Conservation (phyloP, 352 stramenopile genomes). For the Globisporangium radiosum region DNA sequence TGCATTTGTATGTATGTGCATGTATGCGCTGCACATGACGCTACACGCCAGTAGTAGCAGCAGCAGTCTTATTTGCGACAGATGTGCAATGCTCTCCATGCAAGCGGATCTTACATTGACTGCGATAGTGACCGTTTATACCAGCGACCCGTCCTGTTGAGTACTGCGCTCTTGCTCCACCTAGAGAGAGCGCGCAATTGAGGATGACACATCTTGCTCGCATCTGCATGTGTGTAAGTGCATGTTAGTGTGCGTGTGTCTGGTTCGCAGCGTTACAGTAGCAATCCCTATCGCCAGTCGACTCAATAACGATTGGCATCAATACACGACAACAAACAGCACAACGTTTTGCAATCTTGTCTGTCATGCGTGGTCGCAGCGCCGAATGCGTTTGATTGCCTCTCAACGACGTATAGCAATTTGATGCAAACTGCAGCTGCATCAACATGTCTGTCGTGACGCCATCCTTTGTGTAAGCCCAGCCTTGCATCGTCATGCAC, state of each 20-base stretch:
- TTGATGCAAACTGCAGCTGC: too few relatives aligned
- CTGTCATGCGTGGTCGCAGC: too few relatives aligned
- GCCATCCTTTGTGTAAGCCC: too few relatives aligned
- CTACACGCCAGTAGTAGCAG: background rate
- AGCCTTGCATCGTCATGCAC: too few relatives aligned
- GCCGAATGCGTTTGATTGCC: too few relatives aligned
- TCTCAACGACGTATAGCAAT: too few relatives aligned
- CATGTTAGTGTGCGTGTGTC: background rate
- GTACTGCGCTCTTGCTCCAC: conserved; percentile 64
- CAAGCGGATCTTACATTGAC: conserved; percentile 79
- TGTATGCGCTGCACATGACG: conserved; percentile 7
- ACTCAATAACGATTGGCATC: background rate
- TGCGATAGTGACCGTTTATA: conserved; percentile 84
- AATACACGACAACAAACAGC: too few relatives aligned
- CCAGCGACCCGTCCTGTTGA: conserved; percentile 78
- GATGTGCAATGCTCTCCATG: conserved; percentile 50
- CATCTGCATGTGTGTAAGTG: background rate
- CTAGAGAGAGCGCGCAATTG: conserved; percentile 72
- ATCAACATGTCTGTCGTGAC: too few relatives aligned
- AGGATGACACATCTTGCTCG: conserved; percentile 42
- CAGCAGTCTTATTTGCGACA: conserved; percentile 84
- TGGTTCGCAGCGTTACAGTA: too few relatives aligned
- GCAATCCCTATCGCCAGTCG: too few relatives aligned
- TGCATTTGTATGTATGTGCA: conserved; percentile 2
- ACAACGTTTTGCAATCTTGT: too few relatives aligned